Base-by-base conservation (phyloP, 805 yeast genomes). In the Soucietia sequanensis region DNA sequence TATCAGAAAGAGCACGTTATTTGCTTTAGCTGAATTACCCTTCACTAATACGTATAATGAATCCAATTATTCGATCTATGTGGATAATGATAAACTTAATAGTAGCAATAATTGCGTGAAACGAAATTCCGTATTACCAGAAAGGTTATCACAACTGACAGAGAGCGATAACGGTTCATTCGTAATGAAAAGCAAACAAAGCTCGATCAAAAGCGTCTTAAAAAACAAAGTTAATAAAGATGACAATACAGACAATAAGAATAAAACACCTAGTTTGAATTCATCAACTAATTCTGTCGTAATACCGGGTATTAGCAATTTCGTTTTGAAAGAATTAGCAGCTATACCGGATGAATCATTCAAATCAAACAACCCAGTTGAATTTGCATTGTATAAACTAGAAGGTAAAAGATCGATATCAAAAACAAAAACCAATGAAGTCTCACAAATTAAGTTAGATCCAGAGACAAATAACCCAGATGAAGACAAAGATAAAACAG, bases 301-400 rank as follows among this genome's bases (percentile, higher is more conserved):
- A 2, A 79, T 84, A 30, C 84, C 83, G 1, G 74, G 73, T 2
- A 67, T 68, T 13, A 65, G 68, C 45, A 63, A 50, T 35, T 56
- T 51, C 41, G 67, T 64, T 4, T 52, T 68, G 30, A 63, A 65
- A 27, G 87, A 81, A 49, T 70, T 89, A 31, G 95, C 95, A 1
- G 84, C 84, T 5, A 78, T 90, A 33, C 91, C 96, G 0, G 96
- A 91, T 55, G 89, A 83, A 30, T 70, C 80, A 0, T 64, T 75
- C 27, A 69, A 65, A 25, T 76, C 71, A 19, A 77, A 72, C 12
- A 85, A 87, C 57, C 96, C 95, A 0, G 66, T 89, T 10, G 73
- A 70, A 33, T 77, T 80, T 30, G 89, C 98, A 0, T 65, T 90
- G 46, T 68, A 68, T 60, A 90, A 84, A 58, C 65, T 91, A 20